Percentiles rank a stretch among this genome's conserved stretches.
Evolutionary conservation across 805 yeast genomes (phyloP).

Genomic region (Myxozyma kluyveri): DNA sequence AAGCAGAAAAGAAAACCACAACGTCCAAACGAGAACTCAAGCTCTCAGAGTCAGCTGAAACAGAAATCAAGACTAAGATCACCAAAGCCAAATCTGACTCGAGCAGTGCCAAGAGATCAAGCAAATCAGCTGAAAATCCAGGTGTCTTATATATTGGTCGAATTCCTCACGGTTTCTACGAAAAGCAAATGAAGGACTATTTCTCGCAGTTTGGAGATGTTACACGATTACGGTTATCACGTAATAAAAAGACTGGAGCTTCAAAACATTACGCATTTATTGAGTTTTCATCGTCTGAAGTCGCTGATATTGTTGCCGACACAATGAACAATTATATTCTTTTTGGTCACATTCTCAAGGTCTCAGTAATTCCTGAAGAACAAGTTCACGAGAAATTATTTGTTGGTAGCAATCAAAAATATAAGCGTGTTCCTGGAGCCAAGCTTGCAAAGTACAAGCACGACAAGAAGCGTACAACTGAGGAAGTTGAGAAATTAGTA

Average conservation of each 20-base stretch:
- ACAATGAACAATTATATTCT: slow-evolving; percentile 93
- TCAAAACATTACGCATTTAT: slow-evolving; percentile 90
- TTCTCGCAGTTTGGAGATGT: slow-evolving; percentile 90
- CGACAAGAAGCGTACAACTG: slow-evolving; percentile 57
- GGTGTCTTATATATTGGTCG: slow-evolving; percentile 77
- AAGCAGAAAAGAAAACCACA: slow-evolving; percentile 15
- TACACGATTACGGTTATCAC: slow-evolving; percentile 70
- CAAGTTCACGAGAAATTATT: slow-evolving; percentile 51
- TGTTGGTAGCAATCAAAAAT: slow-evolving; percentile 54
- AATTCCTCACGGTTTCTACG: slow-evolving; percentile 89
- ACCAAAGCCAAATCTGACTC: slow-evolving; percentile 1
- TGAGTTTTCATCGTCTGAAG: slow-evolving; percentile 71
- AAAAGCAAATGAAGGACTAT: slow-evolving; percentile 65
- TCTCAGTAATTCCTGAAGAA: slow-evolving; percentile 49
- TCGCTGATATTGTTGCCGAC: slow-evolving; percentile 86
- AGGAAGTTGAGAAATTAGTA: slow-evolving; percentile 55
- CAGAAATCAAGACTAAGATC: slow-evolving; percentile 19
- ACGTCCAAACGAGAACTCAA: slow-evolving; percentile 12
- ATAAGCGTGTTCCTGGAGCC: slow-evolving; percentile 58
- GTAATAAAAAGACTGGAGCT: slow-evolving; percentile 86
- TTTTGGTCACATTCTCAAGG: slow-evolving; percentile 82
- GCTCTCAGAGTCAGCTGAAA: slow-evolving; percentile 19
- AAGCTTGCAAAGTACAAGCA: slow-evolving; percentile 52
- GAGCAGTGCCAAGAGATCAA: slow-evolving; percentile 25
- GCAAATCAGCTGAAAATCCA: slow-evolving; percentile 33